Evolutionary conservation across 2,329 filamentous ascomycete genomes (phyloP).

Genomic region (Pyricularia pennisetigena): DNA sequence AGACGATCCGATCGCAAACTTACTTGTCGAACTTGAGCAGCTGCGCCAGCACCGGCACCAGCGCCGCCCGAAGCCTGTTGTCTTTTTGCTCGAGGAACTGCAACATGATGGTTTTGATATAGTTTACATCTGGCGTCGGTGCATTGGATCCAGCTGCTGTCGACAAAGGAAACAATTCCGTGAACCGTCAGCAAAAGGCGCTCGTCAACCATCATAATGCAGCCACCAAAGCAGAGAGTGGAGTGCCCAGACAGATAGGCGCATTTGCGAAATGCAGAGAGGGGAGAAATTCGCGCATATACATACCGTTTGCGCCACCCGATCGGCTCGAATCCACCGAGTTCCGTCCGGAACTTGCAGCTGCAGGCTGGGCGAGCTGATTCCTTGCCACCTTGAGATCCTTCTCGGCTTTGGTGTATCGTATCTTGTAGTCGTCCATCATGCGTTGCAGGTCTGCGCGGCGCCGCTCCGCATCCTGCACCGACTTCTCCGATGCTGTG

Average conservation of each 20-base stretch:
- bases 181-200: neutral
- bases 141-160: slow-evolving; percentile 6
- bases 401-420: slow-evolving; percentile 72
- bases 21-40: slow-evolving; percentile 69
- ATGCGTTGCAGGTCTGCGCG: slow-evolving; percentile 63
- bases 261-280: neutral
- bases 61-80: slow-evolving; percentile 62
- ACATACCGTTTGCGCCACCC: slow-evolving; percentile 9
- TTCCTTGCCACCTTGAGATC: slow-evolving; percentile 44
- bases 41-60: slow-evolving; percentile 70
- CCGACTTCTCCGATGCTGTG: slow-evolving; percentile 79
- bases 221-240: neutral
- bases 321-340: slow-evolving; percentile 37
- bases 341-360: slow-evolving; percentile 26
- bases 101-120: slow-evolving; percentile 71
- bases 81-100: slow-evolving; percentile 78
- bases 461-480: slow-evolving; percentile 72
- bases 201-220: neutral
- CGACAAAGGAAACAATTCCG: neutral
- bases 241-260: neutral
- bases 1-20: slow-evolving; percentile 20
- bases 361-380: slow-evolving; percentile 22
- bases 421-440: slow-evolving; percentile 66
- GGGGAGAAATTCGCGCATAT: neutral
- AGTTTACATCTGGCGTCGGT: slow-evolving; percentile 41